phyloP scores from a whole-genome alignment of 169 alveolate species.

The Eimeria necatrix region DNA sequence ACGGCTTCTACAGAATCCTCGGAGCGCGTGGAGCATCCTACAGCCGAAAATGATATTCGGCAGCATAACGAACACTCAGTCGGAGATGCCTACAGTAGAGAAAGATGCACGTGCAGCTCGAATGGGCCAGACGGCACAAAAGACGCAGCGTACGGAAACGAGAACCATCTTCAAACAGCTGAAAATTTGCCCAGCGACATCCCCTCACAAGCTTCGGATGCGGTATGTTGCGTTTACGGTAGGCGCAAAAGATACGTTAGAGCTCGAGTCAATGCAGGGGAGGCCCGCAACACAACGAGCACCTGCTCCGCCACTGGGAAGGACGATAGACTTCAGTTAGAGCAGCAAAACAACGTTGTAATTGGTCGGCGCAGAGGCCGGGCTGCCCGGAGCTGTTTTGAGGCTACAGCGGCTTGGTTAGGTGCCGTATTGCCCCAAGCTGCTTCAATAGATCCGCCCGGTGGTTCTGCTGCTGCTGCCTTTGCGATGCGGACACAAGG shows the following conservation, averaged over 20 bases:
- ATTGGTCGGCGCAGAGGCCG: slow-evolving; percentile 65
- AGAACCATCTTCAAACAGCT: background rate
- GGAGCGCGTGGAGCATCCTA: background rate
- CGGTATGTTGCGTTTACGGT: background rate
- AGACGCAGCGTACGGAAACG: background rate
- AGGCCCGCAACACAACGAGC: slow-evolving; percentile 4
- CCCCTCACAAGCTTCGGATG: background rate
- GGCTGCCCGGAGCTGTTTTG: slow-evolving; percentile 54
- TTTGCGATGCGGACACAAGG: slow-evolving; percentile 49
- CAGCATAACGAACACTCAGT: background rate
- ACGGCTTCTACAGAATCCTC: background rate
- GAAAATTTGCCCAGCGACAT: background rate
- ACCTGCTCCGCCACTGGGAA: background rate
- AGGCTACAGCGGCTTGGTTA: slow-evolving; percentile 67
- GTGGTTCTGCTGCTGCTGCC: slow-evolving; percentile 53
- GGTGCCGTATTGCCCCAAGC: slow-evolving; percentile 59
- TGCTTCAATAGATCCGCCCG: slow-evolving; percentile 26
- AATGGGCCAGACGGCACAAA: background rate
- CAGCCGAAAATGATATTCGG: background rate
- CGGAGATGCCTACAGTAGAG: background rate
- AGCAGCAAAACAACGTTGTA: background rate
- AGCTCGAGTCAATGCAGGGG: background rate
- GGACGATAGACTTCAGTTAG: background rate
- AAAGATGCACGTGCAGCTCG: background rate
- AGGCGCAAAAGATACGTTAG: slow-evolving; percentile 43